A percentile compares a stretch with the other conserved stretches of the same genome.
phyloP scores from a whole-genome alignment of 2,329 filamentous ascomycete species.

The Trichoderma aggressivum region DNA sequence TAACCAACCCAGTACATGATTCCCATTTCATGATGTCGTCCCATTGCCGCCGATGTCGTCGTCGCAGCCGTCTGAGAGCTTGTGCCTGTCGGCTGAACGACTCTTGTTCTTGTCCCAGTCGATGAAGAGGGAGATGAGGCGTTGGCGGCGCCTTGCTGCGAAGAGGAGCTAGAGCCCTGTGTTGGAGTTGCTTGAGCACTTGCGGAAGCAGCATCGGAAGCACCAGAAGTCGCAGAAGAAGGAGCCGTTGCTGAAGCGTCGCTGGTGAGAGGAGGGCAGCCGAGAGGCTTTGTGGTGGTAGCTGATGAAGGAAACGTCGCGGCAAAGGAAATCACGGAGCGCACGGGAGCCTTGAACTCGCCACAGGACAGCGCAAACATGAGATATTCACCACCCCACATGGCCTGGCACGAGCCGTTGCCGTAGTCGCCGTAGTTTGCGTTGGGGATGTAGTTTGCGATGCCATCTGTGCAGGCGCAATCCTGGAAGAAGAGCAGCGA shows the following conservation, averaged over 20 bases:
- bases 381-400: slow-evolving; percentile 8
- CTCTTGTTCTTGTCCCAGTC: not conserved
- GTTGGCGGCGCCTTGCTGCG: not conserved
- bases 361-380: slow-evolving; percentile 14
- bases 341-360: not conserved
- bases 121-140: not conserved
- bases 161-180: not conserved
- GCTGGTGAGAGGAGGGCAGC: not conserved
- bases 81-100: not conserved
- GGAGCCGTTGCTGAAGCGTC: not conserved
- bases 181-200: not conserved
- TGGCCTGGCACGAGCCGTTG: slow-evolving; percentile 12
- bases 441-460: slow-evolving; percentile 7
- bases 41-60: slow-evolving; percentile 2
- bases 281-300: not conserved
- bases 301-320: not conserved
- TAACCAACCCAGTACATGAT: not conserved
- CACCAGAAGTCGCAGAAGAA: not conserved
- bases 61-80: not conserved
- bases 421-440: slow-evolving; percentile 12
- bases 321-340: not conserved
- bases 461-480: slow-evolving; percentile 3
- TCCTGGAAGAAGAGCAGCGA: slow-evolving; percentile 15
- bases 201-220: not conserved
- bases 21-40: not conserved